Conservation (phyloP, 805 yeast species). For the Kurtzmaniella cleridarum region DNA sequence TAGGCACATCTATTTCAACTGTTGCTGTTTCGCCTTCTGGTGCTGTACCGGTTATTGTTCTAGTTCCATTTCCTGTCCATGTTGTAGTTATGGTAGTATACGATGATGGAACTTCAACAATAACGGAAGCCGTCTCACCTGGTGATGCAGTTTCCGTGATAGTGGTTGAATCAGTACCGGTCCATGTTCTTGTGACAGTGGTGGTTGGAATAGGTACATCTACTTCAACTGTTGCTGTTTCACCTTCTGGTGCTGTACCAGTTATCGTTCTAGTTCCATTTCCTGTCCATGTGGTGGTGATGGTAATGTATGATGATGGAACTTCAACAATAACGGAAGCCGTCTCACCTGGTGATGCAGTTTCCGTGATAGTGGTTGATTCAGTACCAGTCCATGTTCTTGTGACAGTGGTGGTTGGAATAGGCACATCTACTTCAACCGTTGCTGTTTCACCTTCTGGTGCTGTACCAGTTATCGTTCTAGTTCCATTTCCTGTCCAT, state of each 20-base stretch:
- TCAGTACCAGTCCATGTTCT: slow-evolving; percentile 3
- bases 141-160: background rate
- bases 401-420: background rate
- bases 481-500: slow-evolving; percentile 7
- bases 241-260: slow-evolving; percentile 3
- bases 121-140: background rate
- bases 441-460: slow-evolving; percentile 5
- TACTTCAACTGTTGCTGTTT: slow-evolving; percentile 7
- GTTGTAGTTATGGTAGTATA: background rate
- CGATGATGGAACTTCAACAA: slow-evolving; percentile 2
- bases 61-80: slow-evolving; percentile 4
- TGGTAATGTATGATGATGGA: slow-evolving; percentile 3
- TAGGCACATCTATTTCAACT: slow-evolving; percentile 9
- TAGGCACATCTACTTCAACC: slow-evolving; percentile 6
- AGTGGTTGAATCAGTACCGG: slow-evolving; percentile 5
- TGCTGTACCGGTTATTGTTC: slow-evolving; percentile 4
- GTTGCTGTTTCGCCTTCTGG: slow-evolving; percentile 3
- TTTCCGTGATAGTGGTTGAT: slow-evolving; percentile 3
- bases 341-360: slow-evolving; percentile 7
- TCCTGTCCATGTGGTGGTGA: slow-evolving; percentile 4
- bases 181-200: slow-evolving; percentile 9
- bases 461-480: slow-evolving; percentile 3
- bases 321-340: slow-evolving; percentile 10
- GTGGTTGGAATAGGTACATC: slow-evolving; percentile 9
- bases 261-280: background rate